Base-by-base conservation (phyloP, 2,329 filamentous ascomycete species). In the Corniculantispora saksenae region DNA sequence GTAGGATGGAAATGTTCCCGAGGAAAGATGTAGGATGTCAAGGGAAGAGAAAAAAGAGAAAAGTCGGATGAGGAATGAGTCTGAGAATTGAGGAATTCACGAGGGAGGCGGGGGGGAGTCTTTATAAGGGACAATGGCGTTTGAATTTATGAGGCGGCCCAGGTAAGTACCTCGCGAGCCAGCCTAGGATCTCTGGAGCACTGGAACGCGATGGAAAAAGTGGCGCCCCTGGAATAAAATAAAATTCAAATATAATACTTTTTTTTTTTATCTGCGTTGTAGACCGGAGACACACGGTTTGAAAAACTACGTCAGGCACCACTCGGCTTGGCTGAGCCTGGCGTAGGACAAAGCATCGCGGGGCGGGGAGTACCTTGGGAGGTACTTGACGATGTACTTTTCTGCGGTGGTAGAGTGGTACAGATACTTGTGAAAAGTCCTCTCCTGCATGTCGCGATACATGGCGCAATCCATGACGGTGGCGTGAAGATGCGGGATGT, bases 401-500 rank as follows among this genome's bases (percentile, higher is more conserved):
- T n/a, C n/a, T 10, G 32, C 32, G 32, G 32, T n/a, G n/a, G n/a
- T n/a, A n/a, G n/a, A n/a, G n/a, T n/a, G n/a, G n/a, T n/a, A n/a
- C n/a, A n/a, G n/a, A 43, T 43, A 32, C 32, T 10, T 32, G 38
- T 13, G 38, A 13, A 43, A 43, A 7, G 38, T 13, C 3, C 38
- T 7, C 38, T 43, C 12, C 38, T 7, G 38, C 38, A 43, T 43
- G 38, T 40, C 23, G 21, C 21, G 23, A 51, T 27, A 43, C 27
- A 60, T 48, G 38, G 23, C 53, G 53, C 51, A 63, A 57, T 57
- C 45, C 61, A 63, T 64, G 53, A 64, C 61, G 61, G 50, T 51
- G 57, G 61, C 51, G 51, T 63, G 25, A 15, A 35, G 9, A 6
- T 2, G 3, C 10, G 38, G 17, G 6, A 3, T 3, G 4, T 55